phyloP scores from a whole-genome alignment of 495 filamentous ascomycete species.

The Parathielavia hyrcaniae region DNA sequence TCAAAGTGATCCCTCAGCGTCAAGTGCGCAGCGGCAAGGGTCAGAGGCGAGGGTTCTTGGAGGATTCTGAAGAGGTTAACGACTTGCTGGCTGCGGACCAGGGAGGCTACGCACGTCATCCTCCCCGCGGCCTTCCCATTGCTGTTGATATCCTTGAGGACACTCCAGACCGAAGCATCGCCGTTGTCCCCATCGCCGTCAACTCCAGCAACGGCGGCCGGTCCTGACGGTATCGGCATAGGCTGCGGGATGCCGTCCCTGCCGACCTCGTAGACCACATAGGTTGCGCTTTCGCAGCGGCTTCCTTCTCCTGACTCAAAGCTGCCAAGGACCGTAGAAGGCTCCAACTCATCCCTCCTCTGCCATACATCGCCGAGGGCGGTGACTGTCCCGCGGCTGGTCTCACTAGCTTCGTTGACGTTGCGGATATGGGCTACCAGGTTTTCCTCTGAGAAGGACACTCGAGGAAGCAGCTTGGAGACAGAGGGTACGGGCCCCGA shows the following conservation, averaged over 20 bases:
- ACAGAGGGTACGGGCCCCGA: constrained; percentile 23
- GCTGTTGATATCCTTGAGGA: constrained; percentile 31
- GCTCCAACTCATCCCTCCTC: constrained; percentile 31
- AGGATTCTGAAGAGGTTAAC: constrained; percentile 29
- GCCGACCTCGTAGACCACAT: constrained; percentile 47
- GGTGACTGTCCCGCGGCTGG: constrained; percentile 25
- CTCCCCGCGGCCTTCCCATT: constrained; percentile 40
- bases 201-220: not conserved
- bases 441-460: constrained; percentile 32
- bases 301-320: constrained; percentile 23
- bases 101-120: constrained; percentile 35
- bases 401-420: constrained; percentile 30
- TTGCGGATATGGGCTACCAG: constrained; percentile 34
- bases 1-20: constrained; percentile 46
- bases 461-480: constrained; percentile 19
- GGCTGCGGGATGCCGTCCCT: constrained; percentile 34
- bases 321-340: constrained; percentile 31
- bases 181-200: constrained; percentile 25
- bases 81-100: not conserved
- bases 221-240: constrained; percentile 16
- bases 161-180: constrained; percentile 39
- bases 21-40: constrained; percentile 47
- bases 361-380: constrained; percentile 35
- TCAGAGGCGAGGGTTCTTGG: constrained; percentile 47
- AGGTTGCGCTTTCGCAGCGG: constrained; percentile 40